Base-by-base conservation (phyloP, 192 early-diverging fungal species). In the Coemansia sp. region DNA sequence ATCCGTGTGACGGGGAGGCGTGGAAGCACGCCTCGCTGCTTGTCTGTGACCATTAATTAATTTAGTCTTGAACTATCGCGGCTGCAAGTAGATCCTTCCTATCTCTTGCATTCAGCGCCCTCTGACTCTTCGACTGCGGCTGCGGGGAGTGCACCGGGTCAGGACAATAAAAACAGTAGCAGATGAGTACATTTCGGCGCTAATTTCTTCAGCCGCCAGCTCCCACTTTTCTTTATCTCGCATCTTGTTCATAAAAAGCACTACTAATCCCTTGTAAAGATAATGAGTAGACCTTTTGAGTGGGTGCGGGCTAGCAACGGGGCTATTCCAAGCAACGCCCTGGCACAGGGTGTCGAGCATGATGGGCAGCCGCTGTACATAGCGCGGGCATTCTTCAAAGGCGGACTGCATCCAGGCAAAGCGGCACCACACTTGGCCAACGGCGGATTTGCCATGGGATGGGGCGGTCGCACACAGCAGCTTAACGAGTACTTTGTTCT, bases 401-500 rank as follows among this genome's bases (percentile, higher is more conserved):
- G 55, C 53, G 63, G 64, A 2, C 47, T 83, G 40, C 55, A 65
- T 26, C 75, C 75, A 52, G 79, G 77, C 43, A 80, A 77, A 50
- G 65, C 63, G 5, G 71, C 63, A 21, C 65, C 75, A 8, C 75
- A 78, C 36, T 10, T 78, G 33, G 21, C 48, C n/a, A 37, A 72
- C 45, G 79, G 71, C 46, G 78, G 79, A 22, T 65, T 70, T 33
- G 72, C 50, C 40, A 58, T 83, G 8, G 50, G 70, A 18, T 83
- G 77, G 63, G 78, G 67, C 50, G 81, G 82, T 1, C 72, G 66
- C 31, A 68, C 80, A 26, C 19, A 62, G 23, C 46, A 47, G 13
- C 51, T 79, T 29, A 59, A 63, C 49, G 58, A 74, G 51, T 84
- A 80, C 61, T 69, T 79, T 53, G 74, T 86, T 0, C 64, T 86